phyloP scores from a whole-genome alignment of 768 basidiomycete species.

The Plicaturopsis crispa region DNA sequence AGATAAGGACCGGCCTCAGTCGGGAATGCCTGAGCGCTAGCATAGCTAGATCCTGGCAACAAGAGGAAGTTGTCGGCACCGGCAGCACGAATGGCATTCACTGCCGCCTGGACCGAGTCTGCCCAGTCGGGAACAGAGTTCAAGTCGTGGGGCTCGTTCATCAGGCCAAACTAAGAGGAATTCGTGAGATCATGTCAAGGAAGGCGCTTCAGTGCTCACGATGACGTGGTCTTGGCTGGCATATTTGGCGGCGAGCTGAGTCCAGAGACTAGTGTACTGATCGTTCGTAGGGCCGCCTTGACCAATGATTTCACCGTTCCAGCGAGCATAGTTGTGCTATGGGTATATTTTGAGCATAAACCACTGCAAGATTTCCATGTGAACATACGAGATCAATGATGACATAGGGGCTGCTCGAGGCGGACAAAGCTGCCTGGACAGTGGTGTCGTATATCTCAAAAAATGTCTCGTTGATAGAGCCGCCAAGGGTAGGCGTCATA shows the following conservation, averaged over 20 bases:
- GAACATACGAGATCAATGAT: conserved; percentile 40
- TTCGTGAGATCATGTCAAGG: too few species aligned
- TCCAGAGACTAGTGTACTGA: conserved; percentile 47
- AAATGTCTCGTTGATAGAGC: conserved; percentile 35
- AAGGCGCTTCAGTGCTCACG: neutral
- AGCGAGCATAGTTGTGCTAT: conserved; percentile 53
- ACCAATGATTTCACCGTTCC: conserved; percentile 53
- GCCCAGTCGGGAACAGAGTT: conserved; percentile 18
- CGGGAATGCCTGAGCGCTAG: conserved; percentile 30
- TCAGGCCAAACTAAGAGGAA: conserved; percentile 25
- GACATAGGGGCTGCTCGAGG: conserved; percentile 32
- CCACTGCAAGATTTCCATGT: neutral
- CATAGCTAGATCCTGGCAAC: conserved; percentile 34
- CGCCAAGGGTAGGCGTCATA: conserved; percentile 42
- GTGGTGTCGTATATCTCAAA: conserved; percentile 38
- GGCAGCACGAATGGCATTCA: conserved; percentile 28
- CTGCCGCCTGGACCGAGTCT: conserved; percentile 21
- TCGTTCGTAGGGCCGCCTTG: conserved; percentile 54
- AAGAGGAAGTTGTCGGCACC: conserved; percentile 33
- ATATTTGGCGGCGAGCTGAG: conserved; percentile 42
- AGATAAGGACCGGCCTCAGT: conserved; percentile 31
- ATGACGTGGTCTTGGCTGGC: neutral
- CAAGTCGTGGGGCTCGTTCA: conserved; percentile 42
- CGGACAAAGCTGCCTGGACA: conserved; percentile 38
- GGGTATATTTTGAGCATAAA: too few species aligned